Base-by-base conservation (phyloP, 352 stramenopile species). In the Phytophthora podocarpi region DNA sequence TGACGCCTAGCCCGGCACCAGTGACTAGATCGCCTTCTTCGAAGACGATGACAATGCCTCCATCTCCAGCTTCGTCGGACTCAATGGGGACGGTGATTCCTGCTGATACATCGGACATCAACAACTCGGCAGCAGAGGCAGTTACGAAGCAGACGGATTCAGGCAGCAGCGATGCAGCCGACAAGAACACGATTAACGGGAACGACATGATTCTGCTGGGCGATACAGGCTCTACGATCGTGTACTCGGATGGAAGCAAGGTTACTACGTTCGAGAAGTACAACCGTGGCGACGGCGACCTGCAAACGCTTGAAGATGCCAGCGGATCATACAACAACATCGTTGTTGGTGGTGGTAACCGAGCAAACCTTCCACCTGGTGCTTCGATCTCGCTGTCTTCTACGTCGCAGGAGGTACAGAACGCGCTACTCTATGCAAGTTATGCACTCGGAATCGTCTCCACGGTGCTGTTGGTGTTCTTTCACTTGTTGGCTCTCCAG, bases 371-470 rank as follows among this genome's bases (percentile, higher is more conserved):
- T 9, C 67, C 76, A 15, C 81, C 81, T 26, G 81, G 81, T 45
- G 81, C 81, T 15, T 77, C 82, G 9, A 86, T 90, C 35, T 70
- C 69, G 24, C 63, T 90, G 4, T 88, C 78, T 9, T 40, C 71
- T 16, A 52, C 74, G 34, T 67, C 74, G 5, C 57, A 81, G 35
- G 52, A 76, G 28, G 52, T 72, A 8, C 73, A 89, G 40, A 77
- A 86, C n/a, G 74, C 68, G 21, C 63, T 89, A 32, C 65, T 81
- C 7, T 82, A 79, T 37, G 57, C 63, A 4, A 78, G 69, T 48
- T 87, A 80, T 34, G 74, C 73, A 2, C 72, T 91, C 21, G 64
- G 75, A 5, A 70, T 86, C 28, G 65, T 83, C 26, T 75, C 74
- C 9, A 65, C 60, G 12, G 52, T 76, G 20, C 32, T 91, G 45